Base-by-base conservation (phyloP, 805 yeast genomes). In the Metschnikowia peoriensis region DNA sequence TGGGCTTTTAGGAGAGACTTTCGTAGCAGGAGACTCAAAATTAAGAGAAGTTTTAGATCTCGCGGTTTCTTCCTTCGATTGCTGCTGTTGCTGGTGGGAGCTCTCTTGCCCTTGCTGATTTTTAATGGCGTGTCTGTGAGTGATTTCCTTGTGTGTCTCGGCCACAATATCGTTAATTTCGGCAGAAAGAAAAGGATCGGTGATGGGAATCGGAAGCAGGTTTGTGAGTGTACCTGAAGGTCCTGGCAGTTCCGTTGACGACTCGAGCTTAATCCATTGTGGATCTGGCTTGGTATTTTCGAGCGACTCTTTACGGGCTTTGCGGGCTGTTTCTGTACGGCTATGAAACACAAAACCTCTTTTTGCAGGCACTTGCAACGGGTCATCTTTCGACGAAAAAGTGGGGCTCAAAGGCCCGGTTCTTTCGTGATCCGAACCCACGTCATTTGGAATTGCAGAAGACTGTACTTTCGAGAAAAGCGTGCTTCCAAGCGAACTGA, bases 401-500 rank as follows among this genome's bases (percentile, higher is more conserved):
- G 38, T 34, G 28, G 41, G 45, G 34, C 45, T 41, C 32, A 41
- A 14, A 6, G 41, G 17, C 28, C 47, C 32, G 8, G 44, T 12
- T 9, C 14, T 29, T 16, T 50, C 52, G 10, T 40, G 40, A 6
- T 28, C 49, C n/a, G 49, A 28, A 5, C 40, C 7, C 12, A 44
- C 28, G 29, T 50, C 52, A 27, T 6, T 27, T 11, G 41, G 52
- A 28, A 35, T 37, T 1, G 39, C 52, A 2, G 48, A 9, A 11
- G 45, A 12, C 8, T 44, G 42, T 4, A 29, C 28, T 28, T 41
- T 44, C 12, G 49, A 40, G 38, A 50, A 50, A 27, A 50, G 49
- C 32, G 52, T 35, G 42, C 27, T 44, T 3, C 53, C 53, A n/a
- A 50, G 35, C 0, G 46, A 41, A 16, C 45, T 41, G 41, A 50